Conservation (phyloP, 352 stramenopile genomes). For the Phytopythium litorale region DNA sequence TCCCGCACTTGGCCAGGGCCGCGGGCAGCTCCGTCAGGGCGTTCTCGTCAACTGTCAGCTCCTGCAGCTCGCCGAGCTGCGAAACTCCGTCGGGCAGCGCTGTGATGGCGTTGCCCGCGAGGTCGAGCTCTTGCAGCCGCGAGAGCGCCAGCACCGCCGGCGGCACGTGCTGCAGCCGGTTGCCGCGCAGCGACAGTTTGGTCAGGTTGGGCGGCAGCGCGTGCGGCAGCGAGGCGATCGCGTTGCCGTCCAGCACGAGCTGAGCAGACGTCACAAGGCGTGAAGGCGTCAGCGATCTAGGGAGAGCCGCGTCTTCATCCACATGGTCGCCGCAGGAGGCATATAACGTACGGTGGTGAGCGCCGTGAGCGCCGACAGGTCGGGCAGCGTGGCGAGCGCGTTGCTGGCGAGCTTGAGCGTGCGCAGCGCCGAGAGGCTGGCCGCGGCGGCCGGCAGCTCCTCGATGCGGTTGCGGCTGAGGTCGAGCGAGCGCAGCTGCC, state of each 20-base stretch:
- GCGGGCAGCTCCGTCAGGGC: slow-evolving; percentile 35
- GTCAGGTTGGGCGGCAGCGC: slow-evolving; percentile 63
- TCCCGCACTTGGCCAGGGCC: slow-evolving; percentile 45
- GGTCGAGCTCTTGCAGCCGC: slow-evolving; percentile 64
- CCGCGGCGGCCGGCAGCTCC: slow-evolving; percentile 41
- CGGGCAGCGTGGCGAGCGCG: slow-evolving; percentile 45
- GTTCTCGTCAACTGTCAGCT: slow-evolving; percentile 71
- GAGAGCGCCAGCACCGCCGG: slow-evolving; percentile 36
- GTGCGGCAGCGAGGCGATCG: slow-evolving; percentile 47
- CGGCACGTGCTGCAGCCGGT: slow-evolving; percentile 44
- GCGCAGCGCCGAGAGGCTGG: slow-evolving; percentile 45
- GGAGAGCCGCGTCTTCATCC: not conserved
- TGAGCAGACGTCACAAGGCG: slow-evolving; percentile 13
- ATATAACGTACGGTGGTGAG: slow-evolving; percentile 52
- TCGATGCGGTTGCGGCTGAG: slow-evolving; percentile 63
- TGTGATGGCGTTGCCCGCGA: slow-evolving; percentile 54
- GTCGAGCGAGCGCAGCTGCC: slow-evolving; percentile 59
- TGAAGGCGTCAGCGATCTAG: not conserved
- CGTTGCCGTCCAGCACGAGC: slow-evolving; percentile 74
- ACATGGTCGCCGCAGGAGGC: too few species aligned
- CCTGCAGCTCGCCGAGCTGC: slow-evolving; percentile 48
- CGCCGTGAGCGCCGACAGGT: slow-evolving; percentile 57
- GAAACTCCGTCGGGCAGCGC: slow-evolving; percentile 40
- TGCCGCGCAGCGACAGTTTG: slow-evolving; percentile 74
- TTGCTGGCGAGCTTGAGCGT: slow-evolving; percentile 75